Evolutionary conservation across 2,329 filamentous ascomycete species (phyloP).

Genomic region (Trichoderma sp.): DNA sequence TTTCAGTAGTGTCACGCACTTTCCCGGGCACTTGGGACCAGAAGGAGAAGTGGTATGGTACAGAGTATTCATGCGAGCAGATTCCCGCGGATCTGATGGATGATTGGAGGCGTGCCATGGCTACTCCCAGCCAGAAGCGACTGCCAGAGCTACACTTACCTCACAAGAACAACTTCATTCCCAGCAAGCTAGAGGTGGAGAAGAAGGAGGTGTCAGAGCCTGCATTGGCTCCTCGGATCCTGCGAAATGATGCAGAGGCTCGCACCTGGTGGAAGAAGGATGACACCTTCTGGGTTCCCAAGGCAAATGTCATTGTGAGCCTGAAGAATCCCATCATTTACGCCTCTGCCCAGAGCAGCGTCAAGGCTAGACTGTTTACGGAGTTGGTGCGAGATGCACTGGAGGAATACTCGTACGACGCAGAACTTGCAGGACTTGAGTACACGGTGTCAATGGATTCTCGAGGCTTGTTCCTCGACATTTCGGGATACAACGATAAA

Average conservation of each 20-base stretch:
- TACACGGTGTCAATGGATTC: constrained; percentile 74
- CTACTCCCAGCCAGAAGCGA: constrained; percentile 55
- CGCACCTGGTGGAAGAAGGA: constrained; percentile 98
- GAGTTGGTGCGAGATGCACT: constrained; percentile 85
- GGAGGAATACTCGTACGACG: constrained; percentile 93
- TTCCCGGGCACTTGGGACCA: constrained; percentile 80
- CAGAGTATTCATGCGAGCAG: constrained; percentile 81
- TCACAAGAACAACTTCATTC: constrained; percentile 93
- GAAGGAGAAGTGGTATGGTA: constrained; percentile 97
- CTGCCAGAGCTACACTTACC: constrained; percentile 77
- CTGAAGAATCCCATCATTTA: constrained; percentile 77
- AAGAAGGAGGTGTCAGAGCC: constrained; percentile 85
- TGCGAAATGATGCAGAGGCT: constrained; percentile 77
- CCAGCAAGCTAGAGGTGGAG: constrained; percentile 87
- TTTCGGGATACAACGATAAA: constrained; percentile 96
- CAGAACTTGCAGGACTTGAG: constrained; percentile 83
- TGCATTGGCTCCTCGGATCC: constrained; percentile 69
- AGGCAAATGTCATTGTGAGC: constrained; percentile 80
- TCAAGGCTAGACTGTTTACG: constrained; percentile 77
- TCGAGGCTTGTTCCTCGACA: constrained; percentile 71
- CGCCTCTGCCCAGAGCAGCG: constrained; percentile 71
- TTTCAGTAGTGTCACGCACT: constrained; percentile 78
- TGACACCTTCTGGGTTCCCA: constrained; percentile 96
- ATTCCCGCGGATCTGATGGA: constrained; percentile 73
- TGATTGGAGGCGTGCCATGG: constrained; percentile 64